Percentiles rank a stretch among this genome's conserved stretches.
These are phyloP conservation scores for Rhynchospora breviuscula DNA, from an alignment of 176 grass and related monocot genomes.

Conservation along the genomic window DNA sequence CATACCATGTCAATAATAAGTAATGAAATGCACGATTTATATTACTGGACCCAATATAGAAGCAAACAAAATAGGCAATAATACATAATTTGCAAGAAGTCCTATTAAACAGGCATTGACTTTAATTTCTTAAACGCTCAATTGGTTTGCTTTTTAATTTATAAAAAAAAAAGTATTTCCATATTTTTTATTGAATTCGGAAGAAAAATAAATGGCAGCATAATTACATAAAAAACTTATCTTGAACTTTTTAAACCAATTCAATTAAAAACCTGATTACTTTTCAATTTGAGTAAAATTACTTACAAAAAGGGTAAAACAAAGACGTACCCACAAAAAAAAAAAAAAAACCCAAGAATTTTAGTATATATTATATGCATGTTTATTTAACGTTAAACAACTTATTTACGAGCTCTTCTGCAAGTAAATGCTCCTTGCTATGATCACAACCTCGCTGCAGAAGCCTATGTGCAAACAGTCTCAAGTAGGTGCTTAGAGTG, in stretches of 20 bases:
- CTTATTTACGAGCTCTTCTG: constrained; percentile 1
- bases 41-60: background rate
- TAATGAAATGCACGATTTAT: background rate
- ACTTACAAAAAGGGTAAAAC: background rate
- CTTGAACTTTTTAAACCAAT: background rate
- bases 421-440: constrained; percentile 12
- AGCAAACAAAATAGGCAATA: background rate
- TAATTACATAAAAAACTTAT: background rate
- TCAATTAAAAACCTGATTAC: background rate
- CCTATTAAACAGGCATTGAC: background rate
- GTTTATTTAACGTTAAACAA: constrained; percentile 6
- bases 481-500: background rate
- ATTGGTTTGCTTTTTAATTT: background rate
- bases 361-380: constrained; percentile 4
- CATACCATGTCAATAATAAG: background rate
- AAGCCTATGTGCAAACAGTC: background rate
- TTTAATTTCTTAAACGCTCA: background rate
- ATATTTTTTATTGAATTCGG: background rate
- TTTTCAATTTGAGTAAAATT: constrained; percentile 8
- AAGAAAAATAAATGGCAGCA: background rate
- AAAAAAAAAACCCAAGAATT: background rate
- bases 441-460: background rate
- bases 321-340: background rate
- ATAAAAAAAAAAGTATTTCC: background rate
- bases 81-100: background rate